Conservation (phyloP, 2,329 filamentous ascomycete species). For the Verticillium isaacii region DNA sequence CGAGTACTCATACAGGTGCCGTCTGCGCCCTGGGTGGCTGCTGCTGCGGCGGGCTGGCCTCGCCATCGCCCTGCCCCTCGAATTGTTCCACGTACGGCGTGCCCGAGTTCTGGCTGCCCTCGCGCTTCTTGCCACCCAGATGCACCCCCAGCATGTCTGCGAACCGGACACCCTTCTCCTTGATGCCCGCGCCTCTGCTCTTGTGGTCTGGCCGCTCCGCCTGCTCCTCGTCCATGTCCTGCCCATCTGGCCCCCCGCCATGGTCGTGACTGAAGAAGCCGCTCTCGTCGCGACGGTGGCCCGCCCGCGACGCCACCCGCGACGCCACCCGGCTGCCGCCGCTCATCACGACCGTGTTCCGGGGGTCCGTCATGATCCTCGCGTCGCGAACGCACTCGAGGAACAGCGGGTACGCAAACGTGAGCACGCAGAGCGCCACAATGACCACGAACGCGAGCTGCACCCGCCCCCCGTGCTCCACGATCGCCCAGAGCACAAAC, state of each 20-base stretch:
- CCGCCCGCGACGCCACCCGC: neutral
- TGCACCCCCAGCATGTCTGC: neutral
- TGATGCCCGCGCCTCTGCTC: neutral
- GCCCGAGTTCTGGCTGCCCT: neutral
- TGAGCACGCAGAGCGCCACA: constrained; percentile 42
- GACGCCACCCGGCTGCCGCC: constrained; percentile 3
- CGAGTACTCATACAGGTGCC: neutral
- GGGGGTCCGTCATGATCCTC: constrained; percentile 36
- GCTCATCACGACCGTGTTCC: constrained; percentile 8
- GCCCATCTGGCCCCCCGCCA: neutral
- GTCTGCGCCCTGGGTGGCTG: neutral
- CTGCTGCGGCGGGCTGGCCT: neutral
- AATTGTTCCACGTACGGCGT: neutral
- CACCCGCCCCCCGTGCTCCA: constrained; percentile 54
- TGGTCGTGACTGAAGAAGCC: neutral
- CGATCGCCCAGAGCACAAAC: constrained; percentile 66
- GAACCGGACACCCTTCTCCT: neutral
- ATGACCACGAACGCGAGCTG: constrained; percentile 62
- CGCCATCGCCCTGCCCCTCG: neutral
- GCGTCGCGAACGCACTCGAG: constrained; percentile 42
- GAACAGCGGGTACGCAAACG: constrained; percentile 44
- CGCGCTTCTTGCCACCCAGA: neutral
- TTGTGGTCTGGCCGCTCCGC: neutral
- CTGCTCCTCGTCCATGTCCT: neutral
- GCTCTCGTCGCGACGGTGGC: neutral